Percentiles rank a stretch among this genome's conserved stretches.
Conservation (phyloP, 345 rosid genomes). For the Populus ilicifolia region DNA sequence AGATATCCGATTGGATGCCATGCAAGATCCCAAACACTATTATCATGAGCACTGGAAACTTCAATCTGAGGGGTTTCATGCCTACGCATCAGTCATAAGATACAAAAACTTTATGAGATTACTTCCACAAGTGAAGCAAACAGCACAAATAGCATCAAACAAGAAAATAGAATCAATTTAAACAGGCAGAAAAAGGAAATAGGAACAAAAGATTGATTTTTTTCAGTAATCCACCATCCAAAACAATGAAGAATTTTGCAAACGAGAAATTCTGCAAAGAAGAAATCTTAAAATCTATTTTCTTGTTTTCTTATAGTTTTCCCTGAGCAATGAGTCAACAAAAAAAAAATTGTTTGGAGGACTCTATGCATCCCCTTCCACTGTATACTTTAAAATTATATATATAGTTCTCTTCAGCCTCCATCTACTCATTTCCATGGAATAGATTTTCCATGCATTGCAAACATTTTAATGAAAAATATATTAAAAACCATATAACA, state of each 20-base stretch:
- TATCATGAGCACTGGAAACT: slow-evolving; percentile 78
- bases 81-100: slow-evolving; percentile 44
- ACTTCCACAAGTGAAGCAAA: slow-evolving; percentile 4
- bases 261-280: not conserved
- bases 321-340: not conserved
- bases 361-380: not conserved
- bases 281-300: not conserved
- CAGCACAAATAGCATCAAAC: not conserved
- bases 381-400: not conserved
- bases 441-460: not conserved
- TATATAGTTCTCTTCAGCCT: not conserved
- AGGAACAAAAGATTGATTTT: not conserved
- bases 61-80: slow-evolving; percentile 95
- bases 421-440: not conserved
- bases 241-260: not conserved
- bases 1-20: slow-evolving; percentile 99
- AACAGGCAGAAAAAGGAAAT: not conserved
- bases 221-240: not conserved
- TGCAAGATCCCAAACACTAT: slow-evolving; percentile 92
- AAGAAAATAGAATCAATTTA: not conserved
- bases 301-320: not conserved
- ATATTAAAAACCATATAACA: not conserved
- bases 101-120: slow-evolving; percentile 12
- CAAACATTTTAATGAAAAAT: not conserved
- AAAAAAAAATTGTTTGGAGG: not conserved